Percentiles rank a stretch among this genome's conserved stretches.
Conservation (phyloP, 2,329 filamentous ascomycete species). For the Trichoderma atrobrunneum region DNA sequence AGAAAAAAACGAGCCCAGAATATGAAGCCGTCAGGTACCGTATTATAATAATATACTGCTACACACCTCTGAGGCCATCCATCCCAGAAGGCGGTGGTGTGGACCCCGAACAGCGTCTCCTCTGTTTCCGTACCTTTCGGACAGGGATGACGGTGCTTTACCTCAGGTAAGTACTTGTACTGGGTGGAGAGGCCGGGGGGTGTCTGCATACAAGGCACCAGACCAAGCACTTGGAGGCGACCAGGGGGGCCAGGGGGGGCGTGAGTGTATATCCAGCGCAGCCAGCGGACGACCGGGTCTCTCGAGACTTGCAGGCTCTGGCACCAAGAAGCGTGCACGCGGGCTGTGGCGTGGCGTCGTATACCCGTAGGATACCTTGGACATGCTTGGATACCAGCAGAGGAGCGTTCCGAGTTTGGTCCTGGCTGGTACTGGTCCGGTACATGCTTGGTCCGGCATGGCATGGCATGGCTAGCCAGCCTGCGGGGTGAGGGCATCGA, state of each 20-base stretch:
- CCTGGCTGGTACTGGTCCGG: not conserved
- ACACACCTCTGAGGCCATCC: not conserved
- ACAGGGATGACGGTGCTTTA: not conserved
- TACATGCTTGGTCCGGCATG: not conserved
- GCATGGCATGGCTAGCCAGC: not conserved
- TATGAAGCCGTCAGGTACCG: conserved; percentile 11
- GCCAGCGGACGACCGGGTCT: conserved; percentile 1
- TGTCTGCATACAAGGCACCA: not conserved
- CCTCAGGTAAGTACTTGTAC: not conserved
- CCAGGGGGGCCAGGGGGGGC: not conserved
- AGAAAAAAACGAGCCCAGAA: not conserved
- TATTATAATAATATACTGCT: conserved; percentile 4
- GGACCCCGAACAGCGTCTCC: not conserved
- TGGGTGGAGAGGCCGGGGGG: not conserved
- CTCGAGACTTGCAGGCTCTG: not conserved
- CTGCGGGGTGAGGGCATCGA: conserved; percentile 7
- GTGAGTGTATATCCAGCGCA: not conserved
- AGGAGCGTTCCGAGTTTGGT: not conserved
- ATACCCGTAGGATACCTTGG: not conserved
- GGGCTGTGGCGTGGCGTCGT: conserved; percentile 2
- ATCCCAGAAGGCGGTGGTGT: not conserved
- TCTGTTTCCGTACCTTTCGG: not conserved
- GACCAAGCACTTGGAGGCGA: not conserved
- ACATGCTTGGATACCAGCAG: not conserved
- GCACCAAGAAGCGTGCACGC: not conserved